Evolutionary conservation across 805 yeast genomes (phyloP), one percentile per base, ranked within the genome.

Genomic region (Candida caryicola): DNA sequence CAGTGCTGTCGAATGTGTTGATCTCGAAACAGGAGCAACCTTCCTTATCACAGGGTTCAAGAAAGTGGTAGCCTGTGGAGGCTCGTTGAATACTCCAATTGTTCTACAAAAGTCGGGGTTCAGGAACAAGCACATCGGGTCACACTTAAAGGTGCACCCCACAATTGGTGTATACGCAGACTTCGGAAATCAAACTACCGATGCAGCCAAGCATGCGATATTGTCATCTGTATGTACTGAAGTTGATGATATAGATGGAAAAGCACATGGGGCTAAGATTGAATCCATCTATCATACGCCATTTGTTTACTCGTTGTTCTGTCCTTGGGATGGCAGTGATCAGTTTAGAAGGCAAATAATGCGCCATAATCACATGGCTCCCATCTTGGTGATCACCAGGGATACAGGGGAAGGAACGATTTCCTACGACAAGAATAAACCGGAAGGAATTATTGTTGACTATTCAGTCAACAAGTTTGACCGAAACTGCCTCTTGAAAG

Each of bases 41-140:
- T 52, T 52, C 41, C 35, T 36, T 19, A 45, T 52, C 23, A 27
- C 36, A 3, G 43, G 57, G 2, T 47, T 54, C 23, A 44, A 41
- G 31, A 51, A 50, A 39, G 44, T 39, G 16, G 42, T 50, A 3
- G 44, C 50, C 14, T 31, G 51, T 4, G 50, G 50, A 4, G 57
- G 57, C 4, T 38, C 52, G 2, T 35, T 52, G 18, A 37, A 46
- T 13, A 48, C 57, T 10, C 57, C 57, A 1, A 43, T 52, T 4
- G 42, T 52, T 13, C 47, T 52, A 15, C 48, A 51, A 29, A 45
- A 46, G 23, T 50, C 54, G 2, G 57, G 57, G 12, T 52, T 52
- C 36, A 40, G 16, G 46, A 52, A 52, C 36, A 45, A 44, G 43
- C 49, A 52, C 35, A 52, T 52, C 27, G 57, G 57, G 8, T 26